Evolutionary conservation across 495 filamentous ascomycete species (phyloP).

Genomic region (Trichoderma orchidacearum): DNA sequence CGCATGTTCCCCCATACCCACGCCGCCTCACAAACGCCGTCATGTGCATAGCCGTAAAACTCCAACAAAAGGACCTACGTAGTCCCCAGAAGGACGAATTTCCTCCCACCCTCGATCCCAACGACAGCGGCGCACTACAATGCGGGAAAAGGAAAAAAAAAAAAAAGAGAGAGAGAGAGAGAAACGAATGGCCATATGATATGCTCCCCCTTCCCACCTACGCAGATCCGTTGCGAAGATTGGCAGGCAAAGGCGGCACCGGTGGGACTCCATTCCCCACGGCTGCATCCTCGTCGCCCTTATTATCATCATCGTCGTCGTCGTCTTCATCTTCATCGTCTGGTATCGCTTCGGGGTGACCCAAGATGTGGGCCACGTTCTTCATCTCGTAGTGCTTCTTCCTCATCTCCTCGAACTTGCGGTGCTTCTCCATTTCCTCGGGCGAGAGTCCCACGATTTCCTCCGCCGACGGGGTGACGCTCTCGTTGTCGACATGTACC

Average conservation of each 20-base stretch:
- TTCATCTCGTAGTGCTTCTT: slow-evolving; percentile 99
- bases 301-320: slow-evolving; percentile 14
- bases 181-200: not conserved
- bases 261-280: slow-evolving; percentile 15
- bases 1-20: not conserved
- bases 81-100: too few species aligned
- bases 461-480: slow-evolving; percentile 36
- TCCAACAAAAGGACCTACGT: not conserved
- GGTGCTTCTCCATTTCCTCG: slow-evolving; percentile 81
- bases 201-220: slow-evolving; percentile 3
- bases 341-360: slow-evolving; percentile 44
- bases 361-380: slow-evolving; percentile 79
- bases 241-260: slow-evolving; percentile 19
- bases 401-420: slow-evolving; percentile 75
- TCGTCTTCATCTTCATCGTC: slow-evolving; percentile 34
- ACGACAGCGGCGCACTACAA: not conserved
- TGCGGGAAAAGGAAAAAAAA: not conserved
- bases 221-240: slow-evolving; percentile 10
- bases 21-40: not conserved
- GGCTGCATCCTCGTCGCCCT: slow-evolving; percentile 18
- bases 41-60: not conserved
- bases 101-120: not conserved
- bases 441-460: slow-evolving; percentile 47
- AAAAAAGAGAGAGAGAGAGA: not conserved
- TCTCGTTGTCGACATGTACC: slow-evolving; percentile 54